Evolutionary conservation across 2,329 filamentous ascomycete species (phyloP).

Genomic region (Coleophoma eucalyptorum): DNA sequence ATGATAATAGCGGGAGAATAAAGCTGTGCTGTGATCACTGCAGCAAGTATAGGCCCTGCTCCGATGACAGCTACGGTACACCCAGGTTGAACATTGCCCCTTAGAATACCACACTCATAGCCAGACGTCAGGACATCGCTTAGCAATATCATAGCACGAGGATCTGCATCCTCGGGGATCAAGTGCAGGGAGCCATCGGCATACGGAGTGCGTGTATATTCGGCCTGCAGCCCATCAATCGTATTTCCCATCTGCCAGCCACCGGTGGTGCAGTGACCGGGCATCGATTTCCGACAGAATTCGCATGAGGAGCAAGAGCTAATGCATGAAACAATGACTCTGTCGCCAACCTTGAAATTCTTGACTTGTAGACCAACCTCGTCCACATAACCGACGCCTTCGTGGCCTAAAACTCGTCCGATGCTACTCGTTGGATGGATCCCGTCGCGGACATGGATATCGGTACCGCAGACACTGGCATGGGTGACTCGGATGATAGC

Average conservation of each 20-base stretch:
- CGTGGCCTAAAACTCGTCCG: slow-evolving; percentile 45
- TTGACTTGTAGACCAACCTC: slow-evolving; percentile 37
- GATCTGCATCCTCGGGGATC: slow-evolving; percentile 73
- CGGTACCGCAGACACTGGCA: slow-evolving; percentile 47
- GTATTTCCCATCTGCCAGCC: slow-evolving; percentile 48
- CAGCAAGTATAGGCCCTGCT: slow-evolving; percentile 47
- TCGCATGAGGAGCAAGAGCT: slow-evolving; percentile 44
- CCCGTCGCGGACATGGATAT: slow-evolving; percentile 50
- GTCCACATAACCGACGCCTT: slow-evolving; percentile 45
- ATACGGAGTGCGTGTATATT: slow-evolving; percentile 76
- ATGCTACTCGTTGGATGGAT: slow-evolving; percentile 41
- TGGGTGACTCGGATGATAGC: slow-evolving; percentile 42
- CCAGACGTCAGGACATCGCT: slow-evolving; percentile 53
- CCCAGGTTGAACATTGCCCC: slow-evolving; percentile 44
- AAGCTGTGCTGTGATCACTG: slow-evolving; percentile 45
- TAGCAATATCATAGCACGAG: slow-evolving; percentile 64
- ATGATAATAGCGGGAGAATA: slow-evolving; percentile 48
- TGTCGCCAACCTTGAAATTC: slow-evolving; percentile 41
- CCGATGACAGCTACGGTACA: slow-evolving; percentile 48
- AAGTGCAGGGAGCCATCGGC: slow-evolving; percentile 75
- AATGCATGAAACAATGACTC: slow-evolving; percentile 45
- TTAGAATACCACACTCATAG: slow-evolving; percentile 47
- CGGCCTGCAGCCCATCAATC: slow-evolving; percentile 76
- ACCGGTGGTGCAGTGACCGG: slow-evolving; percentile 44
- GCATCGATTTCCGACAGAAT: slow-evolving; percentile 45